Conservation (phyloP, 2,329 filamentous ascomycete genomes). For the Chalaropsis thielavioides region DNA sequence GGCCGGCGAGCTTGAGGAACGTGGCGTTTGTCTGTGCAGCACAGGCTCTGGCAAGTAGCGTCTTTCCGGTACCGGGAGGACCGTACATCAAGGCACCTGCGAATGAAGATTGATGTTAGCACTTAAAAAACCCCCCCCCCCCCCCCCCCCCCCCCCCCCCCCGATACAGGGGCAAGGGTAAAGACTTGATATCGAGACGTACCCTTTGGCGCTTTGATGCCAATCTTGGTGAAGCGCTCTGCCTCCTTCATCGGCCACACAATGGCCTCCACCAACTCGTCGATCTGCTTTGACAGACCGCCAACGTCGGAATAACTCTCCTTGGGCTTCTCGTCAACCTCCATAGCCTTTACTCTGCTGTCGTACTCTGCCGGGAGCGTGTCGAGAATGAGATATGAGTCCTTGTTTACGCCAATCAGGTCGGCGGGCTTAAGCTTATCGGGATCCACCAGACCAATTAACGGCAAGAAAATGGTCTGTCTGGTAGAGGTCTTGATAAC, state of each 20-base stretch:
- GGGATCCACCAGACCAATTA: slow-evolving; percentile 93
- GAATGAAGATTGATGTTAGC: neutral
- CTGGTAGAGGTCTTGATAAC: slow-evolving; percentile 98
- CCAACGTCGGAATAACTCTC: slow-evolving; percentile 98
- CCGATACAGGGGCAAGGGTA: no score
- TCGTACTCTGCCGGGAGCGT: slow-evolving; percentile 96
- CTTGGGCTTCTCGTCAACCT: slow-evolving; percentile 98
- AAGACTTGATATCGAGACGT: slow-evolving; percentile 24
- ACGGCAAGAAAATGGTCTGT: slow-evolving; percentile 94
- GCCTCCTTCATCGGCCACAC: slow-evolving; percentile 99
- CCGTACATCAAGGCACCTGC: slow-evolving; percentile 96
- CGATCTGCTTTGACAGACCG: slow-evolving; percentile 96
- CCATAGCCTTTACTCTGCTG: slow-evolving; percentile 98
- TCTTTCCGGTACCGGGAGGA: slow-evolving; percentile 79
- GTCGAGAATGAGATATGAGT: slow-evolving; percentile 93
- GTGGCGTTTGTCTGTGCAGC: slow-evolving; percentile 96
- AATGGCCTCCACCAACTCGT: slow-evolving; percentile 94
- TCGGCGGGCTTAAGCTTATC: slow-evolving; percentile 90
- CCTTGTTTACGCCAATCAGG: slow-evolving; percentile 96
- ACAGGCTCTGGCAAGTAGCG: slow-evolving; percentile 83
- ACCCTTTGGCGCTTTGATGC: slow-evolving; percentile 99
- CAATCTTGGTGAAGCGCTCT: slow-evolving; percentile 98
- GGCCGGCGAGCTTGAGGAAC: slow-evolving; percentile 94
- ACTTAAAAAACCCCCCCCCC: no score
- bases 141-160: no score